Base-by-base conservation (phyloP, 805 yeast species). In the Henningerozyma blattae region DNA sequence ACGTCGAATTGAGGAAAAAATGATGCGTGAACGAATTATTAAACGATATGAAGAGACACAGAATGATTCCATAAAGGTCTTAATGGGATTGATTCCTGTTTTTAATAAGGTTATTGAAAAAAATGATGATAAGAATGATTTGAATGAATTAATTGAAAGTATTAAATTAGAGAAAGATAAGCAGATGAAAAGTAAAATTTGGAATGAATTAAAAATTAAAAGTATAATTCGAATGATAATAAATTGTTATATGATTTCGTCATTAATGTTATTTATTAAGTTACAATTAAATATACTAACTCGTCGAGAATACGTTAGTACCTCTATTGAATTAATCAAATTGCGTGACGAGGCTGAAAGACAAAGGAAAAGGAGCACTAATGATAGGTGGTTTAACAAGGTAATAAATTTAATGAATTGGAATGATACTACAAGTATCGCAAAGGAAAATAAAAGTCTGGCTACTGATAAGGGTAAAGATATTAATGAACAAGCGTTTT, bases 31-130 rank as follows among this genome's bases (percentile, higher is more conserved):
- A 42, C 79, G 75, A 45, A 79, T 87, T 38, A 77, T 77, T 45
- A 68, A 91, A 45, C 63, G 96, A 37, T 89, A 86, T 48, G 75
- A 80, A 33, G 95, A 86, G 61, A 89, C 95, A 9, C 96, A 87
- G 50, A 77, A 77, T 45, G 97, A 89, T 56, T 83, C 95, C 31
- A 67, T 80, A 34, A 75, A 75, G 60, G 89, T 96, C 0, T 73
- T 87, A 34, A 65, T 82, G 51, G 87, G 93, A 4, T 65, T 89
- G 40, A 63, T 83, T 32, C 94, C 95, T 2, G 83, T 84, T 4
- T 61, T 87, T 28, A 67, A 77, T 5, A 68, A 52, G 34, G 52
- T 52, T n/a, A n/a, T n/a, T n/a, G n/a, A n/a, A n/a, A n/a, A n/a
- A n/a, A n/a, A n/a, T n/a, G n/a, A n/a, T n/a, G n/a, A n/a, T n/a